Conservation (phyloP, 495 filamentous ascomycete genomes). For the Penicillium soppii region DNA sequence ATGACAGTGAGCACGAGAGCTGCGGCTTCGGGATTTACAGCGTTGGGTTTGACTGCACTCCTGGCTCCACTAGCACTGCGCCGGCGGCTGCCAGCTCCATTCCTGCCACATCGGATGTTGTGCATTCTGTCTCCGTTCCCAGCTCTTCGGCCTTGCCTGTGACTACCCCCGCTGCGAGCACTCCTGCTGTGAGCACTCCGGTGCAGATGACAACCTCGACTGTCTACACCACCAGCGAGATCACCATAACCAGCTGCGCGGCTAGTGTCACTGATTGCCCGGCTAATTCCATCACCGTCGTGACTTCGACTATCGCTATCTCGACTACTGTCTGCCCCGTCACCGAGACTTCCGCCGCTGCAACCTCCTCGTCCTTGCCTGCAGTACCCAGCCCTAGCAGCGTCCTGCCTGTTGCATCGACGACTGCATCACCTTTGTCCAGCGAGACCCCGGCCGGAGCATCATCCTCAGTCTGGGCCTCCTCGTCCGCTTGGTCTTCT, state of each 20-base stretch:
- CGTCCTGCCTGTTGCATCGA: neutral
- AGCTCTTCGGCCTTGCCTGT: conserved; percentile 9
- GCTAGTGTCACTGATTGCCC: conserved; percentile 61
- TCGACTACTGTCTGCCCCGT: conserved; percentile 62
- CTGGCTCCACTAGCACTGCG: conserved; percentile 34
- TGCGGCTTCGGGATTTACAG: conserved; percentile 75
- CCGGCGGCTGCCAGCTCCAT: conserved; percentile 4
- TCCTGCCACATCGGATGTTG: conserved; percentile 5
- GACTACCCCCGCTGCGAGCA: conserved; percentile 9
- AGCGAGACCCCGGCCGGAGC: conserved; percentile 1
- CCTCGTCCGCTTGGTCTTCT: too few relatives aligned
- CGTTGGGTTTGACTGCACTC: conserved; percentile 78
- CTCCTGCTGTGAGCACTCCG: conserved; percentile 49
- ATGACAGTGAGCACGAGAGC: conserved; percentile 44
- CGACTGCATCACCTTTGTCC: neutral
- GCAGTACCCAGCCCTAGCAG: neutral
- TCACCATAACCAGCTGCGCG: conserved; percentile 58
- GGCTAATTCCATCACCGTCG: conserved; percentile 47
- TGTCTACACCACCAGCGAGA: conserved; percentile 56
- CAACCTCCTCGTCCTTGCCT: neutral
- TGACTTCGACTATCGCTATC: conserved; percentile 55
- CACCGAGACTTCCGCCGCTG: conserved; percentile 19
- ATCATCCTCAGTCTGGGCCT: too few relatives aligned
- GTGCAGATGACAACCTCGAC: conserved; percentile 54
- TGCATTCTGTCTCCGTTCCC: neutral